These are phyloP conservation scores for Beverwykella pulmonaria DNA, from an alignment of 495 filamentous ascomycete genomes.

Conservation along the genomic window DNA sequence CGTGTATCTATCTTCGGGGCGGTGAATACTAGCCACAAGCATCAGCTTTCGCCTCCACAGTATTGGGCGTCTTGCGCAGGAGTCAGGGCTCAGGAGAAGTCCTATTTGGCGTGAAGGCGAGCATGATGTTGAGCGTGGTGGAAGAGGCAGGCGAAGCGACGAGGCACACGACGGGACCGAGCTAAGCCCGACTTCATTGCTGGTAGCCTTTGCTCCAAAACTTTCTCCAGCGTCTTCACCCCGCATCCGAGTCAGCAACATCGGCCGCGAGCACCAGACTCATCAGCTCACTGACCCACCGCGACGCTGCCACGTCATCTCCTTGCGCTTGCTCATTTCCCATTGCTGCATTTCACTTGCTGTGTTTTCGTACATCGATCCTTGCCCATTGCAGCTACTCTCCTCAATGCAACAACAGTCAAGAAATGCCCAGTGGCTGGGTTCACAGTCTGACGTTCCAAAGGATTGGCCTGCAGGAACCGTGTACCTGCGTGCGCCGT, in stretches of 20 bases:
- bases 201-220: neutral
- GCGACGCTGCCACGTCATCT: neutral
- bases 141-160: too few relatives aligned
- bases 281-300: neutral
- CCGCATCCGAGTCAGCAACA: neutral
- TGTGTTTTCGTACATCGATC: neutral
- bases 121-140: neutral
- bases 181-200: neutral
- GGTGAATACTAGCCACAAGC: neutral
- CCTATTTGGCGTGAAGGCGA: neutral
- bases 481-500: conserved; percentile 56
- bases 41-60: neutral
- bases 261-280: neutral
- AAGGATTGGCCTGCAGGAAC: conserved; percentile 62
- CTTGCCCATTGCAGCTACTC: neutral
- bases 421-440: neutral
- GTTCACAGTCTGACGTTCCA: conserved; percentile 36
- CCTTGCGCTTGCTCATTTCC: neutral
- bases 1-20: neutral
- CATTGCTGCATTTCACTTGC: too few relatives aligned
- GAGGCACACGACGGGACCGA: too few relatives aligned
- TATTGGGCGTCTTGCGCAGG: neutral
- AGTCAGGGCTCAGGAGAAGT: neutral
- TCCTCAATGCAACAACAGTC: neutral
- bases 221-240: neutral